These are phyloP conservation scores for Chrysoporthe deuterocubensis DNA, from an alignment of 2,329 filamentous ascomycete genomes.

Conservation along the genomic window DNA sequence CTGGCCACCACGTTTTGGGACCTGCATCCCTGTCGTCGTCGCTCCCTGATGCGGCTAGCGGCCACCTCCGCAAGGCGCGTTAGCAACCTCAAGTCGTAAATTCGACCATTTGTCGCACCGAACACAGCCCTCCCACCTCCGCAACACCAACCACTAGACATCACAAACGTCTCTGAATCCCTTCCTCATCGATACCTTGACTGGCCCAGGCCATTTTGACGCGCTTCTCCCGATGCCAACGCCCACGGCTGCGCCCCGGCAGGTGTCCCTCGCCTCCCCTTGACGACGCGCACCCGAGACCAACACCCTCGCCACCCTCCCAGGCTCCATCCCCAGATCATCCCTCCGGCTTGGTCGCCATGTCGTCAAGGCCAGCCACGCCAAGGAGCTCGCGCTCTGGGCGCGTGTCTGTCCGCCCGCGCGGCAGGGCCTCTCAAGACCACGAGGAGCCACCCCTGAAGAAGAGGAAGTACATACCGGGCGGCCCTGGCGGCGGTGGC, in stretches of 20 bases:
- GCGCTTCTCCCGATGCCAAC: conserved; percentile 26
- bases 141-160: conserved; percentile 11
- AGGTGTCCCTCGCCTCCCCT: conserved; percentile 26
- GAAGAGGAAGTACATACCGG: conserved; percentile 79
- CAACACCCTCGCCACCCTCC: neutral
- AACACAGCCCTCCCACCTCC: conserved; percentile 15
- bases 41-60: conserved; percentile 18
- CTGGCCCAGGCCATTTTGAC: conserved; percentile 11
- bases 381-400: conserved; percentile 29
- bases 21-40: conserved; percentile 31
- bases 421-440: conserved; percentile 39
- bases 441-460: conserved; percentile 66
- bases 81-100: conserved; percentile 27
- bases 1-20: conserved; percentile 3
- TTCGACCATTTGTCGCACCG: conserved; percentile 27
- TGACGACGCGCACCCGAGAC: conserved; percentile 27
- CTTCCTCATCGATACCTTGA: neutral
- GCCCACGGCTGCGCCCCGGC: conserved; percentile 17
- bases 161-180: conserved; percentile 11
- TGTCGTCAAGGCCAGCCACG: conserved; percentile 27
- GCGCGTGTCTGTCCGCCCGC: conserved; percentile 47
- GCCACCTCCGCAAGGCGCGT: conserved; percentile 21
- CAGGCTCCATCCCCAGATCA: conserved; percentile 5
- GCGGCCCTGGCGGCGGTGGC: conserved; percentile 83
- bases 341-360: conserved; percentile 9